Percentiles rank a stretch among this genome's conserved stretches.
Conservation (phyloP, 495 filamentous ascomycete genomes). For the Tuber indicum region DNA sequence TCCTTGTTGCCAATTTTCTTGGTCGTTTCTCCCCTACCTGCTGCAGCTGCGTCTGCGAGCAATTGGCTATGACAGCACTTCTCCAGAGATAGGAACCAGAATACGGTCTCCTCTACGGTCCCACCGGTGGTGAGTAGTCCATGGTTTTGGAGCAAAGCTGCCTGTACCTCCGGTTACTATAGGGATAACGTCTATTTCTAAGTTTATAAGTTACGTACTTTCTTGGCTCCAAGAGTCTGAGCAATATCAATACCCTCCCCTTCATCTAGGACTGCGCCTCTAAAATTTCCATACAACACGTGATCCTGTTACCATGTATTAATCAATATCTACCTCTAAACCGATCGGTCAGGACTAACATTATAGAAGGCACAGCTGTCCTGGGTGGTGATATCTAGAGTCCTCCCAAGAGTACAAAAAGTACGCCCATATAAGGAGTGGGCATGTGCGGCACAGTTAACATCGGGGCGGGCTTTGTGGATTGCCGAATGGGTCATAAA, state of each 20-base stretch:
- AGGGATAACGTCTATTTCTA: background rate
- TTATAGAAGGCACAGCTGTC: constrained; percentile 65
- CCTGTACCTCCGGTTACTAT: constrained; percentile 33
- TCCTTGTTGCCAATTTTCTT: constrained; percentile 63
- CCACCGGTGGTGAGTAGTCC: constrained; percentile 50
- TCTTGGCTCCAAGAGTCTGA: constrained; percentile 56
- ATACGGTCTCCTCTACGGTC: constrained; percentile 57
- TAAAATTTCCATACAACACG: constrained; percentile 49
- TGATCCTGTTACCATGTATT: constrained; percentile 18
- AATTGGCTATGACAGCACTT: constrained; percentile 71
- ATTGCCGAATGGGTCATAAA: constrained; percentile 64
- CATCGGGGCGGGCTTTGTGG: constrained; percentile 64
- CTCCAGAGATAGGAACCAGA: constrained; percentile 70
- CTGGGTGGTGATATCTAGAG: constrained; percentile 66
- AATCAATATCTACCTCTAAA: constrained; percentile 28
- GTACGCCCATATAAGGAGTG: constrained; percentile 66
- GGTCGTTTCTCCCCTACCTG: constrained; percentile 56
- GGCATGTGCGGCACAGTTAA: constrained; percentile 64
- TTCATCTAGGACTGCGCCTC: constrained; percentile 61
- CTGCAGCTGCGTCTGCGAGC: constrained; percentile 67
- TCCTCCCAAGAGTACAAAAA: constrained; percentile 60
- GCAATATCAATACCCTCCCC: constrained; percentile 67
- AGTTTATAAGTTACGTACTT: constrained; percentile 40
- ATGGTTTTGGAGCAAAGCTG: constrained; percentile 65
- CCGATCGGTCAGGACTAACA: constrained; percentile 34